These are phyloP conservation scores for Hymenoscyphus scutula DNA, from an alignment of 2,329 filamentous ascomycete species.

Conservation along the genomic window DNA sequence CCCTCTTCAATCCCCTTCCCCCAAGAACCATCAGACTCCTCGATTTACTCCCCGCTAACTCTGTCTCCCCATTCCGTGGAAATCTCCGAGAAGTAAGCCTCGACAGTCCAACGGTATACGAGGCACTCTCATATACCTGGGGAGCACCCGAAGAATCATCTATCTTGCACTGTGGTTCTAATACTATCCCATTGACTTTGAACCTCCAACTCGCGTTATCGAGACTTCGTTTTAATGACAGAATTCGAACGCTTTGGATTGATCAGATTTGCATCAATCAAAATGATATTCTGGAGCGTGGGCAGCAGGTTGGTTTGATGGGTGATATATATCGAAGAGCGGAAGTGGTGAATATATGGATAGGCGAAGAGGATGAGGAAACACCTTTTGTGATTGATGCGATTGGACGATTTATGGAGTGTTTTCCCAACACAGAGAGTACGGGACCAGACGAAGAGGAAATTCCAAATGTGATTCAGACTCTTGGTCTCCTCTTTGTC, in stretches of 20 bases:
- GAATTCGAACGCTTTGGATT: conserved; percentile 18
- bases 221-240: background rate
- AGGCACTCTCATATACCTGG: conserved; percentile 14
- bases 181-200: background rate
- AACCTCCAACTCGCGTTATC: background rate
- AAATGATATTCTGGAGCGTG: conserved; percentile 12
- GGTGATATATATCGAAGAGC: conserved; percentile 16
- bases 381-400: background rate
- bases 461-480: background rate
- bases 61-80: background rate
- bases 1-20: background rate
- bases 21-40: background rate
- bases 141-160: background rate
- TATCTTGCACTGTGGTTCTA: background rate
- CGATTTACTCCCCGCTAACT: background rate
- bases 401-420: background rate
- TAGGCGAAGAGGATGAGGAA: conserved; percentile 10
- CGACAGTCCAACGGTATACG: background rate
- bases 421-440: background rate
- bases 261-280: conserved; percentile 24
- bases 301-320: conserved; percentile 20
- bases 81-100: background rate
- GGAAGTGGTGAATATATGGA: conserved; percentile 13
- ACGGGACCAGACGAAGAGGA: background rate
- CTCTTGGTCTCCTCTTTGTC: background rate